Evolutionary conservation across 2,329 filamentous ascomycete genomes (phyloP), one percentile per base, ranked within the genome.

Genomic region (Diaporthe capsici): DNA sequence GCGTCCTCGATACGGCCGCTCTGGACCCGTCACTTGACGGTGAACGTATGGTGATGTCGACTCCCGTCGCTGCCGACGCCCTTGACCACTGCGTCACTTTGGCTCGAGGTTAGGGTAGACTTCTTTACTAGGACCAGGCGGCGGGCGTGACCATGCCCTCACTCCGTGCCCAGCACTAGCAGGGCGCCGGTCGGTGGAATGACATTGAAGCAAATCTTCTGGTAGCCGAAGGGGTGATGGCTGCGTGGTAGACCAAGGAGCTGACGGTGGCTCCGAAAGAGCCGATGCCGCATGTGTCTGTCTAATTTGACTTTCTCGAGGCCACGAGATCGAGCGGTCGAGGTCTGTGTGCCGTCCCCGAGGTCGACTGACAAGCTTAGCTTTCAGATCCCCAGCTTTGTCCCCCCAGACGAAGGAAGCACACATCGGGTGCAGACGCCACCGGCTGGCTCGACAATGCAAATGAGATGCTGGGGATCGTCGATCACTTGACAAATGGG

Each of bases 361-460:
- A 55, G 25, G 58, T 22, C 47, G 71, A 47, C 37, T 42, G 57
- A 37, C 71, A 65, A 44, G 58, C 34, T 47, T n/a, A n/a, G 49
- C 47, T 31, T n/a, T 31, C 47, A 65, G 44, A 47, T 44, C 60
- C 58, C 71, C 47, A 55, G 58, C 49, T 73, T 70, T 65, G 58
- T 20, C 17, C 15, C 71, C 71, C 71, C 71, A 37, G 71, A 73
- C 13, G 71, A 65, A 65, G 58, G 71, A 47, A 57, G 37, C 58
- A 39, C n/a, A n/a, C 25, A 63, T 42, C 71, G 47, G 51, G 51
- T 22, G 71, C 71, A 73, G 39, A 47, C 37, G 71, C 71, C 71
- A 65, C 71, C 34, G 47, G 47, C 39, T 73, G 71, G 71, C 58
- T 73, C 47, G 31, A 61, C 10, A n/a, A 65, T 55, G 47, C 37